Conservation (phyloP, 2,329 filamentous ascomycete genomes). For the Nigrospora osmanthi region DNA sequence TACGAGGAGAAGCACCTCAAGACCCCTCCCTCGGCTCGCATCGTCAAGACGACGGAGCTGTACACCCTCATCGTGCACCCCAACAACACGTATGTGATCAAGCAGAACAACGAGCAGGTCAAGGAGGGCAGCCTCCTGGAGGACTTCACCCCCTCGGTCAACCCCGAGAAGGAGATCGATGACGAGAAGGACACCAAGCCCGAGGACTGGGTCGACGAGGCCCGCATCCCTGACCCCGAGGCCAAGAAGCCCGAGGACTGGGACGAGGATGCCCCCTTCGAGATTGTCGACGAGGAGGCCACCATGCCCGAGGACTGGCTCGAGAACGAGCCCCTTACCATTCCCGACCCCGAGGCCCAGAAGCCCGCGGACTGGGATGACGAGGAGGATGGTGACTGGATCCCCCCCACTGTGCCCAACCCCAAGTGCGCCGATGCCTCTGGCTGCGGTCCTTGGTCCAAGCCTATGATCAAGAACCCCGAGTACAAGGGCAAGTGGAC, state of each 20-base stretch:
- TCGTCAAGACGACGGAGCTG: constrained; percentile 85
- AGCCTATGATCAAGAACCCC: constrained; percentile 90
- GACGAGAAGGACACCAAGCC: constrained; percentile 92
- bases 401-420: constrained; percentile 84
- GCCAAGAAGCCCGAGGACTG: constrained; percentile 97
- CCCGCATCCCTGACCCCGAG: constrained; percentile 84
- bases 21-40: constrained; percentile 74
- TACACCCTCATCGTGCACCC: constrained; percentile 96
- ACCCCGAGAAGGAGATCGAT: constrained; percentile 90
- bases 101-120: constrained; percentile 81
- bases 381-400: constrained; percentile 98
- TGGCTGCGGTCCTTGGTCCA: constrained; percentile 88
- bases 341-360: constrained; percentile 87
- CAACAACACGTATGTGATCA: constrained; percentile 90
- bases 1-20: constrained; percentile 99
- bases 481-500: constrained; percentile 99
- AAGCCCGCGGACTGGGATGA: constrained; percentile 99
- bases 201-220: constrained; percentile 89
- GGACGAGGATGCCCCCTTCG: constrained; percentile 96
- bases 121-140: constrained; percentile 89
- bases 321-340: constrained; percentile 71
- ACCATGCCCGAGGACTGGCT: constrained; percentile 94
- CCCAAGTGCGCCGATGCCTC: constrained; percentile 90
- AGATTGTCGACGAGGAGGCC: constrained; percentile 91
- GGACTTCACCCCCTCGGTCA: constrained; percentile 89